Percentiles rank a stretch among this genome's conserved stretches.
Evolutionary conservation across 495 filamentous ascomycete species (phyloP).

Genomic region (Aspergillus wentii): DNA sequence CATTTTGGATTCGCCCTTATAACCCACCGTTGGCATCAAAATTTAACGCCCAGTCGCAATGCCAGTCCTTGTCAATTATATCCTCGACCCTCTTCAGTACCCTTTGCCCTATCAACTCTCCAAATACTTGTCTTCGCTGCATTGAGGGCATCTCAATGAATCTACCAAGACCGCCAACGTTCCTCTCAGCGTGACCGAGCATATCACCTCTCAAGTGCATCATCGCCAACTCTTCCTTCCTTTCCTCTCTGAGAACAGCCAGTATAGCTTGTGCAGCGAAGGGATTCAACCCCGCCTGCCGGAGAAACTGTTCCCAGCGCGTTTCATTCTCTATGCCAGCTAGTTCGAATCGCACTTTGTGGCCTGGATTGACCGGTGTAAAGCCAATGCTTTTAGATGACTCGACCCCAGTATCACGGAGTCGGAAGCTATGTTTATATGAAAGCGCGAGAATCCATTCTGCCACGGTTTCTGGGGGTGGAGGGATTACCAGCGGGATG

Average conservation of each 20-base stretch:
- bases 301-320: constrained; percentile 70
- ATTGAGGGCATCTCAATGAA: constrained; percentile 19
- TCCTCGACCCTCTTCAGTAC: constrained; percentile 46
- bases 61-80: constrained; percentile 28
- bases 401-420: not conserved
- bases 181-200: not conserved
- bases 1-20: too few relatives aligned
- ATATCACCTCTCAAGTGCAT: not conserved
- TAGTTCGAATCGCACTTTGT: constrained; percentile 5
- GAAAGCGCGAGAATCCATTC: constrained; percentile 27
- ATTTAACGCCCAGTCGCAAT: constrained; percentile 22
- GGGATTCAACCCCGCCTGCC: constrained; percentile 70
- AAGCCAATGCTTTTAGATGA: constrained; percentile 2
- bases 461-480: constrained; percentile 37
- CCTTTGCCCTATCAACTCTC: constrained; percentile 44
- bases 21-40: constrained; percentile 7
- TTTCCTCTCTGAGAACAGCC: constrained; percentile 4
- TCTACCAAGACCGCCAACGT: constrained; percentile 3
- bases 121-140: constrained; percentile 35
- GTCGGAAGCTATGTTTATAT: constrained; percentile 15
- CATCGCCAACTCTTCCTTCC: not conserved
- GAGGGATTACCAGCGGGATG: constrained; percentile 22
- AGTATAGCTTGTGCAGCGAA: constrained; percentile 74
- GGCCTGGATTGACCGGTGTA: constrained; percentile 10
- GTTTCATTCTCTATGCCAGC: constrained; percentile 43